Evolutionary conservation across 306 rosid genomes (phyloP), one percentile per base, ranked within the genome.

Genomic region (Castanospermum australe): DNA sequence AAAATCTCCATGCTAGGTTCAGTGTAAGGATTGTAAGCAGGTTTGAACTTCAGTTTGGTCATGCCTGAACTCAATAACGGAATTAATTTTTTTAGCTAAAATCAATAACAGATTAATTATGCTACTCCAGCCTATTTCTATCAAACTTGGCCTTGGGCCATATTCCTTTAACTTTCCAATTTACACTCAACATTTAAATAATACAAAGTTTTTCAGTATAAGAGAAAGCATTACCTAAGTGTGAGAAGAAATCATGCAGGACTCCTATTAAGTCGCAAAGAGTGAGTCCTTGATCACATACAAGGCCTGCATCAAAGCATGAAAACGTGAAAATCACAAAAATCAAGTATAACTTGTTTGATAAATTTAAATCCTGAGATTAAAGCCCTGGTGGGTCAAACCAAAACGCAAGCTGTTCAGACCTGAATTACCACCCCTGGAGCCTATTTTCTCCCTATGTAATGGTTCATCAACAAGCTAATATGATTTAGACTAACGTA

Each of bases 1-100:
- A 95, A 95, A 81, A 95, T 90, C 84, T 95, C 99, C 99, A 95
- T 90, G 93, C 98, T 95, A 57, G 99, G 99, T 72, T 95, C 99
- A 2, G 99, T 95, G 76, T 95, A 95, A 0, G 98, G 99, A 82
- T 95, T 95, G 81, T 90, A 95, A 61, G 99, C 98, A 32, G 99
- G 99, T 80, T 95, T 95, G 89, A 95, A 95, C 59, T 89, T 91
- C 69, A 85, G 84, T 70, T 95, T 87, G 5, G 90, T 82, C 99
- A 95, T 90, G 81, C 99, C 98, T 92, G 87, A 82, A 76, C 75
- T 60, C 81, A 45, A 66, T 44, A 80, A 21, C 5, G 24, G 38
- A 56, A 52, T 18, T 12, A 30, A 9, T 1, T 21, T 1, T 12
- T 22, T 38, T 22, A 36, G 44, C 18, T 20, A 73, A 57, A 36